Base-by-base conservation (phyloP, 768 basidiomycete species). In the Trametes elegans region DNA sequence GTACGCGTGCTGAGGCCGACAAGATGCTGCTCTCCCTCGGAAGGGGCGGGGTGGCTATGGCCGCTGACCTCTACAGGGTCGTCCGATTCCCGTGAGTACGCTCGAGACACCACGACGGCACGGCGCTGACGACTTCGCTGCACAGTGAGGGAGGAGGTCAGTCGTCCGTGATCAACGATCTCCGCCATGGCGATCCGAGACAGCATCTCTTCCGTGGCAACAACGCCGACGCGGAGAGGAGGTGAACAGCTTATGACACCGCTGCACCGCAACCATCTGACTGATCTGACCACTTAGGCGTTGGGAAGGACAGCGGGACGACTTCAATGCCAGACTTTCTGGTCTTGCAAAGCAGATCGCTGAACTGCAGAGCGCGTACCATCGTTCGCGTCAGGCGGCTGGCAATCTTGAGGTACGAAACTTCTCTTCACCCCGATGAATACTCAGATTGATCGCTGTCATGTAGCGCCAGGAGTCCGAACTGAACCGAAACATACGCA, bases 101-200 rank as follows among this genome's bases (percentile, higher is more conserved):
- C 21, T 11, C 18, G 7, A 3, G 6, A n/a, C n/a, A n/a, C n/a
- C n/a, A n/a, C n/a, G n/a, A n/a, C n/a, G n/a, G n/a, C n/a, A n/a
- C n/a, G n/a, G n/a, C 21, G n/a, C 18, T 16, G 2, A 8, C n/a
- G 28, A n/a, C n/a, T n/a, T n/a, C n/a, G n/a, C n/a, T n/a, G n/a
- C 49, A 16, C n/a, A 90, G 88, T 10, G 87, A 86, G 58, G 88
- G 87, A 46, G 90, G 90, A 72, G 77, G 79, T 55, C 74, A 75
- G 23, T 84, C 83, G 7, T 74, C 71, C 53, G 70, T 73, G 24
- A 48, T 81, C 36, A 52, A 51, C 0, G 55, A 56, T 45, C 34
- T 79, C 31, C 61, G 34, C 2, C 45, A 62, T 10, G 56, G 59
- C 65, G 72, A 81, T 46, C 67, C 34, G 67, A 23, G 72, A 23